A percentile compares a stretch with the other conserved stretches of the same genome.
These are phyloP conservation scores for Fagopyrum homotropicum DNA, from an alignment of 148 eudicot genomes.

Conservation along the genomic window DNA sequence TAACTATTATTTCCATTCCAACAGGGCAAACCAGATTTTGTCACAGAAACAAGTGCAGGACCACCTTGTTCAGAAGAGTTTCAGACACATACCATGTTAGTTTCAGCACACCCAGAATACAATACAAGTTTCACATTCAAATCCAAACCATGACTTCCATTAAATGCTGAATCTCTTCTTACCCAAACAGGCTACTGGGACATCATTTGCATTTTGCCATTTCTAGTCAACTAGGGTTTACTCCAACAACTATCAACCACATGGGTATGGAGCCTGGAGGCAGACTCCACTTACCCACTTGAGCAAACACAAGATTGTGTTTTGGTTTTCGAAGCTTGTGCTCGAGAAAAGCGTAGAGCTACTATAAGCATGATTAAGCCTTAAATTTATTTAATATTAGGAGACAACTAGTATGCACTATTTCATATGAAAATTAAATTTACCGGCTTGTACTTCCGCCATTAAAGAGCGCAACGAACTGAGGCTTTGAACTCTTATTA, in stretches of 20 bases:
- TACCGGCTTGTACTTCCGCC: conserved; percentile 37
- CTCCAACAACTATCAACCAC: neutral
- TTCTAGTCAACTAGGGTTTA: neutral
- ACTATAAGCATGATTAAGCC: conserved; percentile 1
- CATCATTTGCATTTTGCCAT: neutral
- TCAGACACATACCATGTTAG: conserved; percentile 12
- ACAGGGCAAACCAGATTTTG: conserved; percentile 8
- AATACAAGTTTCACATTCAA: neutral
- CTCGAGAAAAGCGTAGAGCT: neutral
- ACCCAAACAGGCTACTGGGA: neutral
- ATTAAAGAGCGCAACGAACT: conserved; percentile 22
- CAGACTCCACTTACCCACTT: neutral
- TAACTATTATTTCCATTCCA: neutral
- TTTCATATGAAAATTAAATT: neutral
- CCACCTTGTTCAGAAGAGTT: neutral
- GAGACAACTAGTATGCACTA: conserved; percentile 6
- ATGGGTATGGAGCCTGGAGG: neutral
- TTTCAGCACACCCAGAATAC: neutral
- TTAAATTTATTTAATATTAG: neutral
- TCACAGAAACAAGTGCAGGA: conserved; percentile 13
- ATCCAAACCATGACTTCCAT: neutral
- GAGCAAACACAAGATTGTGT: neutral
- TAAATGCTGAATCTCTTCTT: neutral
- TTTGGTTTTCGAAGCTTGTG: neutral
- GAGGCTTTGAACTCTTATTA: conserved; percentile 16